Evolutionary conservation across 805 yeast species (phyloP), one percentile per base, ranked within the genome.

Genomic region (Geotrichum ghanense): DNA sequence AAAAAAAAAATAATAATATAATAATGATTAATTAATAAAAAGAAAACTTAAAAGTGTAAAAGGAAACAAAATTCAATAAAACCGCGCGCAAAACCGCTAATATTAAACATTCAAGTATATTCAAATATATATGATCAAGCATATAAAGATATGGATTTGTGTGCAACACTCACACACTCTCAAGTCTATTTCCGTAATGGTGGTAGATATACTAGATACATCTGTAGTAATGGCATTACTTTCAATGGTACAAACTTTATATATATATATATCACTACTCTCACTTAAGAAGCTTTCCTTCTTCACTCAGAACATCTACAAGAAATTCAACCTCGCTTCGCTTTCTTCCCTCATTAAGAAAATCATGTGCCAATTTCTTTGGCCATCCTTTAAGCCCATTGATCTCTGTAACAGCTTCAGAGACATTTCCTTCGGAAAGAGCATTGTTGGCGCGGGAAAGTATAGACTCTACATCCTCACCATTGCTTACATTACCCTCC

Each of bases 341-440:
- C 70, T 80, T 82, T 71, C 97, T 80, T 43, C 92, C 87, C 63
- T 87, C 95, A 24, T 70, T 69, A 26, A 92, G 76, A 97, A 97
- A 92, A 62, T 87, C 96, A 56, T 79, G 78, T 34, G 97, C 92
- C 56, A 92, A 73, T 60, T 76, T 76, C 73, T 94, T 81, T 31
- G 92, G 77, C 95, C 95, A 87, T 37, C 97, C 97, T 66, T 85
- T 83, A 66, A 92, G 74, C 53, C 77, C 74, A 51, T 94, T 81
- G 46, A 83, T 92, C 65, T 89, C 96, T 61, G 89, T 95, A 22
- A 92, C 94, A 14, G 98, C 97, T 50, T 75, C 75, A 60, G 83
- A 87, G 56, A 92, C 74, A 51, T 83, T 79, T 48, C 90, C 88
- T 57, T 83, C 78, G 42, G 75, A 68, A 59, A 90, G 71, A 54